phyloP scores from a whole-genome alignment of 108 stramenopile genomes.

The Discostella pseudostelligera region DNA sequence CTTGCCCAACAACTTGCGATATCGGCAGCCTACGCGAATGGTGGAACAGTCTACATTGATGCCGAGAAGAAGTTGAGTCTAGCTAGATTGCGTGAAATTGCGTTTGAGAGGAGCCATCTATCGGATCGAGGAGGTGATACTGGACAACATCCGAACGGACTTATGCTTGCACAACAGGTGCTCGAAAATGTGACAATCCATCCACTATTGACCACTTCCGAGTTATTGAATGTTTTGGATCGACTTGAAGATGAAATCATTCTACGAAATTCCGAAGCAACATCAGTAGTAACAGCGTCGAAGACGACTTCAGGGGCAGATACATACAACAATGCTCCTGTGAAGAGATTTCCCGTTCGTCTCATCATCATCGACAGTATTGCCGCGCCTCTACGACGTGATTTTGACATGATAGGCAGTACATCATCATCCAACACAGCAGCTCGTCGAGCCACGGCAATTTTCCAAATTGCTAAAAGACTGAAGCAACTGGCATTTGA shows the following conservation, averaged over 20 bases:
- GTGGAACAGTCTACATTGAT: constrained; percentile 76
- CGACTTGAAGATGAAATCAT: constrained; percentile 64
- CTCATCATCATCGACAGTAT: constrained; percentile 83
- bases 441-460: constrained; percentile 51
- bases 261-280: constrained; percentile 48
- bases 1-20: constrained; percentile 71
- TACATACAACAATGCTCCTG: constrained; percentile 1
- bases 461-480: constrained; percentile 65
- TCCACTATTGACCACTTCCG: constrained; percentile 48
- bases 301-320: background rate
- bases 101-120: constrained; percentile 5
- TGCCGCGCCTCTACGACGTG: constrained; percentile 74
- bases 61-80: constrained; percentile 79
- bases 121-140: background rate
- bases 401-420: constrained; percentile 62
- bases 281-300: too few species aligned
- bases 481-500: constrained; percentile 75
- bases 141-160: background rate
- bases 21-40: constrained; percentile 56
- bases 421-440: constrained; percentile 37
- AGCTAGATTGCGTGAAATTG: constrained; percentile 65
- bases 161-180: constrained; percentile 38
- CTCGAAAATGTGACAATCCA: constrained; percentile 71
- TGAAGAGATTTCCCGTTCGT: constrained; percentile 53
- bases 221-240: constrained; percentile 53